Percentiles rank a stretch among this genome's conserved stretches.
phyloP scores from a whole-genome alignment of 2,329 filamentous ascomycete species.

The Polytolypa hystricis region DNA sequence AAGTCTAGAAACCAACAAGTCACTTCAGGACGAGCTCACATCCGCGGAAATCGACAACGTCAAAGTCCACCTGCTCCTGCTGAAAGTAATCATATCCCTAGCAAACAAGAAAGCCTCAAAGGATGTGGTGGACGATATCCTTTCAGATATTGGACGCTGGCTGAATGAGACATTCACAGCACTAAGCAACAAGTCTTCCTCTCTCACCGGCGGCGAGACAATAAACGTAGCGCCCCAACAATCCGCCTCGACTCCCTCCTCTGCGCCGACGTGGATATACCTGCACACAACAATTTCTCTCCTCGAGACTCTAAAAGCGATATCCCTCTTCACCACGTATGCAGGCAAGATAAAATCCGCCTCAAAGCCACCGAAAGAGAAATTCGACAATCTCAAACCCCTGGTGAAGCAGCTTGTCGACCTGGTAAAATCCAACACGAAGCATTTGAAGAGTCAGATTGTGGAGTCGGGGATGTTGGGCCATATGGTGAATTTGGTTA shows the following conservation, averaged over 20 bases:
- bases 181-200: not conserved
- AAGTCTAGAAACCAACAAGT: constrained; percentile 7
- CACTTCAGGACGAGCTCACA: constrained; percentile 24
- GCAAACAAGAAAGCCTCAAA: not conserved
- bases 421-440: constrained; percentile 24
- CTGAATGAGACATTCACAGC: constrained; percentile 7
- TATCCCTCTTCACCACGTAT: constrained; percentile 22
- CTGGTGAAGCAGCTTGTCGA: constrained; percentile 22
- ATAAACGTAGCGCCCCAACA: constrained; percentile 14
- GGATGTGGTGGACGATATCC: constrained; percentile 3
- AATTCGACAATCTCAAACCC: constrained; percentile 19
- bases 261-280: constrained; percentile 31
- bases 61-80: constrained; percentile 23
- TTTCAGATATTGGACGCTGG: constrained; percentile 9
- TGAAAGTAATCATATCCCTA: constrained; percentile 20
- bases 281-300: constrained; percentile 28
- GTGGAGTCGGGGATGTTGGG: constrained; percentile 32
- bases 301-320: constrained; percentile 32
- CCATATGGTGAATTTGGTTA: constrained; percentile 28
- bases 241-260: constrained; percentile 15
- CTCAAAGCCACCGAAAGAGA: constrained; percentile 23
- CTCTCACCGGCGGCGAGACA: constrained; percentile 3
- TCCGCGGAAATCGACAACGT: constrained; percentile 22
- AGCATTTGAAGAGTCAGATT: constrained; percentile 27
- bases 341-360: constrained; percentile 14